Evolutionary conservation across 768 basidiomycete species (phyloP), one percentile per base, ranked within the genome.

Genomic region (Suillus subalutaceus): DNA sequence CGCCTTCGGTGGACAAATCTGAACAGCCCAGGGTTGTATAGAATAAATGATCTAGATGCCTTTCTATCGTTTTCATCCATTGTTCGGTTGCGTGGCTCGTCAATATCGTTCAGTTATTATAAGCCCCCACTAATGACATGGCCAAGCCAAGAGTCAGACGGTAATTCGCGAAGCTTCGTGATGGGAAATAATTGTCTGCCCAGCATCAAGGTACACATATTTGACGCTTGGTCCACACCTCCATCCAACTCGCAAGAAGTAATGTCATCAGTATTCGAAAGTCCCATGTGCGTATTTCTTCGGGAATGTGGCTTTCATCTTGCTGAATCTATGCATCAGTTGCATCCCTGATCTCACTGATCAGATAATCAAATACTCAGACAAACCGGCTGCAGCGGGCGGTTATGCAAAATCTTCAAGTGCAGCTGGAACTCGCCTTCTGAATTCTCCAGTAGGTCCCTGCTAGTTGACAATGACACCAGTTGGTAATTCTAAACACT

Each of bases 331-430:
- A 15, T 16, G 7, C 16, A 16, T 30, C 16, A 53, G 52, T 5
- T 30, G 26, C 26, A 30, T 58, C 38, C 57, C 57, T 26, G 57
- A 58, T 58, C 57, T 58, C 38, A 58, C 57, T 40, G 57, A 38
- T 26, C 57, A 58, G 23, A 58, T 58, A 40, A 38, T 13, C n/a
- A 72, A 76, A 50, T 6, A 50, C n/a, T 50, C n/a, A 40, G 76
- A 73, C 15, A 69, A 71, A 46, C 41, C 81, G 0, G 74, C 76
- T 53, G 80, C 80, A 1, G 77, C 78, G 67, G 83, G 83, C 6
- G 81, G 80, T 9, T 83, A 80, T 69, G 79, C 80, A 81, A 83
- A 69, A 76, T 83, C 15, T 83, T 79, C 79, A 78, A 72, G 62
- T 80, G 78, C 5, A 71, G 70, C 15, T 13, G 80, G 79, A 79